A percentile compares a stretch with the other conserved stretches of the same genome.
These are phyloP conservation scores for Blastomyces silverae DNA, from an alignment of 2,329 filamentous ascomycete species.

Conservation along the genomic window DNA sequence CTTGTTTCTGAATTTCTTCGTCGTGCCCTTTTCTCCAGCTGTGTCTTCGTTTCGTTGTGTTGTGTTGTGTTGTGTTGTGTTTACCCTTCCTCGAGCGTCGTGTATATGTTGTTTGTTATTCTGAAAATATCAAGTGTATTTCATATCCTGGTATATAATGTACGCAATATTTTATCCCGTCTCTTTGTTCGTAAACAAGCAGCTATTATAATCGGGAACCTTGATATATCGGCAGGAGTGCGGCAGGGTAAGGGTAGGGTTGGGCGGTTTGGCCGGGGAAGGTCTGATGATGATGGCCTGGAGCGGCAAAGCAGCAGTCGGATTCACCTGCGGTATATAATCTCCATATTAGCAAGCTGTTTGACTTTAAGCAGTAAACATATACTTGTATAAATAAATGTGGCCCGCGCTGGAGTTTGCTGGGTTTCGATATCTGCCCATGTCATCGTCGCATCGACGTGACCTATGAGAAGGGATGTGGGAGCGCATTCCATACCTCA, in stretches of 20 bases:
- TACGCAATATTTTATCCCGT: not conserved
- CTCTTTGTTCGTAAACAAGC: slow-evolving; percentile 5
- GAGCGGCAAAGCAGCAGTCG: not conserved
- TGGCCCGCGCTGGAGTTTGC: not conserved
- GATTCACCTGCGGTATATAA: slow-evolving; percentile 4
- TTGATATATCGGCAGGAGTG: not conserved
- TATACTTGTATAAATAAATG: not conserved
- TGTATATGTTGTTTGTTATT: not conserved
- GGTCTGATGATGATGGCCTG: not conserved
- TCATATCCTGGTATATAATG: not conserved
- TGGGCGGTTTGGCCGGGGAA: not conserved
- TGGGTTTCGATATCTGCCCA: not conserved
- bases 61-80: not conserved
- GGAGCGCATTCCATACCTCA: not conserved
- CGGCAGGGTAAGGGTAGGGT: not conserved
- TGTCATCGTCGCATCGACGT: not conserved
- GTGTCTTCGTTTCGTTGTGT: not conserved
- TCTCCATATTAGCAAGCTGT: slow-evolving; percentile 1
- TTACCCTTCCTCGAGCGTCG: not conserved
- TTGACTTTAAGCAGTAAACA: not conserved
- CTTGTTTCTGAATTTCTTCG: not conserved
- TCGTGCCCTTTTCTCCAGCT: not conserved
- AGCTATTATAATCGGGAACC: not conserved
- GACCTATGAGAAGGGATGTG: not conserved
- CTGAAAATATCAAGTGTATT: not conserved